These are phyloP conservation scores for Astragalus glycyphyllos DNA, from an alignment of 306 rosid species.

Conservation along the genomic window DNA sequence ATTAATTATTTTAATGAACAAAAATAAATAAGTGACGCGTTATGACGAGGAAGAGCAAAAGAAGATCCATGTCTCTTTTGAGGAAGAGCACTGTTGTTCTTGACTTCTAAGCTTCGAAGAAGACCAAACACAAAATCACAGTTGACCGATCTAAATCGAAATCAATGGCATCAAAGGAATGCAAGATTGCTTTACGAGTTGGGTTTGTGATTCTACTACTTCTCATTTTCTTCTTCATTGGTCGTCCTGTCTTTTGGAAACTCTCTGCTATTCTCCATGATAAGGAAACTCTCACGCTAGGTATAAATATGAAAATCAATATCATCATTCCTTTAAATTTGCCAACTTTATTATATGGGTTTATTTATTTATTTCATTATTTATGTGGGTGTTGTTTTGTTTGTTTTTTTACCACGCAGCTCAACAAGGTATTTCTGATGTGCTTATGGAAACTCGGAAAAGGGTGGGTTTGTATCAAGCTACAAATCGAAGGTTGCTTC, in stretches of 20 bases:
- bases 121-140: no score
- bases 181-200: not conserved
- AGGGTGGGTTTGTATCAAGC: slow-evolving; percentile 47
- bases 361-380: not conserved
- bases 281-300: not conserved
- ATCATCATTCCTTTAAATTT: not conserved
- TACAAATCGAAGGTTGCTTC: not conserved
- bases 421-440: no score
- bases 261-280: not conserved
- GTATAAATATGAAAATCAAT: no score
- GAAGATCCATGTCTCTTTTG: no score
- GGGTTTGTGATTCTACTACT: not conserved
- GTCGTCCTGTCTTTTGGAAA: not conserved
- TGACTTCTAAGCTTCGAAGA: no score
- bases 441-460: slow-evolving; percentile 73
- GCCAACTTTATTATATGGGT: not conserved
- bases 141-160: not conserved
- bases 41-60: no score
- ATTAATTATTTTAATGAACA: no score
- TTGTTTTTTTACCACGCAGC: slow-evolving; percentile 57
- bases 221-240: not conserved
- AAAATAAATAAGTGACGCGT: no score
- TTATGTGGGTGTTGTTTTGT: slow-evolving; percentile 17
- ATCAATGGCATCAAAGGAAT: not conserved
- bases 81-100: no score